Evolutionary conservation across 2,329 filamentous ascomycete species (phyloP), one percentile per base, ranked within the genome.

Genomic region (Canariomyces notabilis): DNA sequence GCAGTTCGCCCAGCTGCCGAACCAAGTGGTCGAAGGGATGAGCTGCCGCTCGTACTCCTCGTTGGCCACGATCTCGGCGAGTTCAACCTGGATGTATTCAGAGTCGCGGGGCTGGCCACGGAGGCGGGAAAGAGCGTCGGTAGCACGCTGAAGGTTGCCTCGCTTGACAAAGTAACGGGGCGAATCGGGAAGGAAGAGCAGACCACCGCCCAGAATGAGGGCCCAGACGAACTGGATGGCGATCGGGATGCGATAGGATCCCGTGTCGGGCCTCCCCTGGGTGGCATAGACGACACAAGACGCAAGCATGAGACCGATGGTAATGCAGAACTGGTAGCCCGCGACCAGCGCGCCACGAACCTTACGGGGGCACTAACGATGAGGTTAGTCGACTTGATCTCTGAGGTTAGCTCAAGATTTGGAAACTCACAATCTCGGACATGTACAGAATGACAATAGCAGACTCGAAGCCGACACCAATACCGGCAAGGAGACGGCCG

Each of bases 11-110:
- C 89, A 94, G 61, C 75, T 77, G 57, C 71, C 71, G 63, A 83
- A 72, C 75, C 83, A 88, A 58, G 77, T 76, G 56, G 72, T 73
- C 55, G 75, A 67, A 53, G 85, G 84, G 49, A 86, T 82, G 49
- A 84, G 70, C 40, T 78, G 71, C 58, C 83, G 74, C 74, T 95
- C 89, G 64, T 91, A 89, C 69, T 87, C 86, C 68, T 91, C 80
- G 75, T 94, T 95, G 72, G 88, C 89, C 49, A 93, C 76, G 55
- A 95, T 88, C 71, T 95, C 89, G 35, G 85, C 79, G 37, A 94
- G 76, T 69, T 95, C 89, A 51, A 79, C 71, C 69, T 85, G 80
- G 67, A 95, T 83, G 66, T 80, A 89, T 52, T 85, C 77, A 18
- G 85, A 90, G 44, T 85, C 79, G 43, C 68, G 61, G 39, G 83